Base-by-base conservation (phyloP, 805 yeast genomes). In the Myxozyma neglecta region DNA sequence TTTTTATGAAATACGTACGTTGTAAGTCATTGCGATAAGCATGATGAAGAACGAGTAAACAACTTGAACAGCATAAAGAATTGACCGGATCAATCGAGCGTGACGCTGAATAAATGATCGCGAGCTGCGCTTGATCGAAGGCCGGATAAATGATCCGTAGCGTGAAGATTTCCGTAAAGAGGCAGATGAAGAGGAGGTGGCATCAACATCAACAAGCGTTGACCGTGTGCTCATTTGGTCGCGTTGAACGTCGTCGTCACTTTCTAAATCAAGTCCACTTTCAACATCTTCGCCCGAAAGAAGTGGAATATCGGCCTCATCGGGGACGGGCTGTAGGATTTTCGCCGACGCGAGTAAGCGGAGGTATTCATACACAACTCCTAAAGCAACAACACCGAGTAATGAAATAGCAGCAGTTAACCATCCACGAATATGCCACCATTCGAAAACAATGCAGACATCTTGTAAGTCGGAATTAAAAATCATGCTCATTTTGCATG, bases 401-500 rank as follows among this genome's bases (percentile, higher is more conserved):
- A 87, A 70, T 1, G 90, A 80, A 7, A 83, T 59, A 1, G 86
- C 7, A 53, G 89, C 80, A 4, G 83, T 85, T 1, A 72, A 46
- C 8, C 74, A 69, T 0, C 86, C 81, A 51, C 77, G 77, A 59
- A 89, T 81, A 66, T 87, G 92, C 96, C 96, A 89, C 89, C 92
- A 86, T 61, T 77, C 74, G 72, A 87, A 87, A 10, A 89, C 80
- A 7, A 89, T 83, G 71, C 96, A 89, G 6, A 88, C 79, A 71
- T 89, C 82, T 55, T 80, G 76, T 75, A 88, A 85, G 65, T 85
- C 84, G 91, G 93, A 89, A 9, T 90, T 88, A 72, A 89, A 86
- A 9, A 86, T 68, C 93, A 88, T 89, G 44, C 45, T 55, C 57
- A 55, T 60, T 24, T 50, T 50, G 53, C 63, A 60, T 35, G 56